These are phyloP conservation scores for Chenopodium album DNA, from an alignment of 148 eudicot species.

Conservation along the genomic window DNA sequence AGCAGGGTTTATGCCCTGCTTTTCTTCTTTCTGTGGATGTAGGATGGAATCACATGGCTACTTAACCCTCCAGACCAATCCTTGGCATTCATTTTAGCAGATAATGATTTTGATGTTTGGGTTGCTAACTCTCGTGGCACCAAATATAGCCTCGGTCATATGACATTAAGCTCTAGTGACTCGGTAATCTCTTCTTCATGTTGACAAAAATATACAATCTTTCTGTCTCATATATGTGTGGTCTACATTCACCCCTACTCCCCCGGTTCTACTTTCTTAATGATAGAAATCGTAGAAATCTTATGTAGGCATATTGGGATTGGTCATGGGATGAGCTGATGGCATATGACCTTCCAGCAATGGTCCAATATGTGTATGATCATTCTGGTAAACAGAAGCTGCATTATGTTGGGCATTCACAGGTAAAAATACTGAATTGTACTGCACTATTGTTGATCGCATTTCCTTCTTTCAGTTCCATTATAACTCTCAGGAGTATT, in stretches of 20 bases:
- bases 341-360: slow-evolving; percentile 53
- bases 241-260: too few relatives aligned
- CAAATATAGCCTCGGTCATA: slow-evolving; percentile 50
- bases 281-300: too few relatives aligned
- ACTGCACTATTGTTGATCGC: background rate
- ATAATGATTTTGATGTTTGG: slow-evolving; percentile 75
- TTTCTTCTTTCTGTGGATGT: background rate
- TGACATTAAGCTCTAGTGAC: slow-evolving; percentile 45
- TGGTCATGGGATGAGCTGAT: slow-evolving; percentile 80
- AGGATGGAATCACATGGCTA: slow-evolving; percentile 73
- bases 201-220: background rate
- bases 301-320: slow-evolving; percentile 59
- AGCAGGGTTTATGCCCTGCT: background rate
- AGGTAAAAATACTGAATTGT: slow-evolving; percentile 30
- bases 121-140: slow-evolving; percentile 63
- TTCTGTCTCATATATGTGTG: background rate
- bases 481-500: background rate
- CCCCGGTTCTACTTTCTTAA: background rate
- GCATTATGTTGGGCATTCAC: slow-evolving; percentile 71
- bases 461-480: background rate
- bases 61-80: slow-evolving; percentile 51
- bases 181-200: slow-evolving; percentile 31
- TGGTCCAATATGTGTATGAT: slow-evolving; percentile 38
- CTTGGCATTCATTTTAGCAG: slow-evolving; percentile 59
- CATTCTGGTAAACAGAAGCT: slow-evolving; percentile 50